phyloP scores from a whole-genome alignment of 768 basidiomycete species.

The Auricularia sp. region DNA sequence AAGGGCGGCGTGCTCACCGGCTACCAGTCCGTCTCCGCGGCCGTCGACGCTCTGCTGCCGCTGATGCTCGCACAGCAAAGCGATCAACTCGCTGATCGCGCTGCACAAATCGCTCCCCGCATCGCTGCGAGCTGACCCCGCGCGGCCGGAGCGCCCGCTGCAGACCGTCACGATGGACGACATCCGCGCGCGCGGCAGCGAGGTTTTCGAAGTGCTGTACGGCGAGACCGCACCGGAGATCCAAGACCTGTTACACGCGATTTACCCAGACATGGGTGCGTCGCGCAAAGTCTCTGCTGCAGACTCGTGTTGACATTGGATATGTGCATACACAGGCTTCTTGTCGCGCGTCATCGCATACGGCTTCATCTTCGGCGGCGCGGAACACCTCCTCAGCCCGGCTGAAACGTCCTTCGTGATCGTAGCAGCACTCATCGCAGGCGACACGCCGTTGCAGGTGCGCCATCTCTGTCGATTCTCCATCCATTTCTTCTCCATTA shows the following conservation, averaged over 20 bases:
- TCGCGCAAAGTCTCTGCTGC: not conserved
- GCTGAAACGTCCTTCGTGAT: constrained; percentile 52
- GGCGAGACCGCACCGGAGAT: constrained; percentile 44
- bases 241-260: constrained; percentile 35
- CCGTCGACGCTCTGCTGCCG: not conserved
- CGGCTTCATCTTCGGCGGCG: constrained; percentile 44
- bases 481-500: not conserved
- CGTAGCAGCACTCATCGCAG: constrained; percentile 52
- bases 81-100: constrained; percentile 47
- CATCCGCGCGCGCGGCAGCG: constrained; percentile 32
- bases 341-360: constrained; percentile 47
- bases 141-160: constrained; percentile 29
- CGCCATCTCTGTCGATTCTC: not conserved
- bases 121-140: constrained; percentile 34
- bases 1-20: constrained; percentile 51
- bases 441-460: constrained; percentile 50
- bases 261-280: constrained; percentile 59
- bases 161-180: constrained; percentile 28
- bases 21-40: constrained; percentile 17
- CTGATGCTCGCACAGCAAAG: constrained; percentile 19
- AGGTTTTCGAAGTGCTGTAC: constrained; percentile 41
- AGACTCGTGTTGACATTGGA: not conserved
- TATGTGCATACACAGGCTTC: not conserved
- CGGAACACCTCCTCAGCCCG: constrained; percentile 31
- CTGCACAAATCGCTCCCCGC: constrained; percentile 45